Conservation (phyloP, 2,329 filamentous ascomycete species). For the Aspergillus tamarii region DNA sequence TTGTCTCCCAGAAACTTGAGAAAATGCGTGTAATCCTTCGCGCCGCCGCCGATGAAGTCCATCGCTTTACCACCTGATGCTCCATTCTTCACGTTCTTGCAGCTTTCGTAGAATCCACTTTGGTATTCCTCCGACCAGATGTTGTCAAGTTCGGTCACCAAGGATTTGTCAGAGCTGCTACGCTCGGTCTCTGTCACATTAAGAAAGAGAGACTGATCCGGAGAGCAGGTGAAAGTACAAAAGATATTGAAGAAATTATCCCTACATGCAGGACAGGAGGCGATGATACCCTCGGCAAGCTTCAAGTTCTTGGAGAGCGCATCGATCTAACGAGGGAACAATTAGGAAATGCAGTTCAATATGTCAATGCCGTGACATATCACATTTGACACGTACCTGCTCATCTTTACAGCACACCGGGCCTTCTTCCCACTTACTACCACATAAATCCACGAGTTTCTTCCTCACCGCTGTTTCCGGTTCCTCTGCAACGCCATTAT, state of each 20-base stretch:
- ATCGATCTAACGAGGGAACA: constrained; percentile 62
- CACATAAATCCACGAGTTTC: constrained; percentile 83
- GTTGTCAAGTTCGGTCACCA: constrained; percentile 91
- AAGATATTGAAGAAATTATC: constrained; percentile 99
- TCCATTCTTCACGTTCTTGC: constrained; percentile 98
- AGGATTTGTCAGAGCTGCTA: constrained; percentile 55
- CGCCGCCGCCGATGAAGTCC: constrained; percentile 92
- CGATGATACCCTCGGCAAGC: constrained; percentile 84
- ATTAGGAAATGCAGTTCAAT: not conserved
- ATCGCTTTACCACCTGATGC: constrained; percentile 92
- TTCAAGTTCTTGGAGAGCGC: constrained; percentile 81
- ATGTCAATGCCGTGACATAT: not conserved
- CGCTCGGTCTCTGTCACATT: constrained; percentile 79
- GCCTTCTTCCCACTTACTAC: constrained; percentile 79
- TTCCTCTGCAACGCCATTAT: constrained; percentile 79
- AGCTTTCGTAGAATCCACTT: constrained; percentile 89
- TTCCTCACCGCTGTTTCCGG: constrained; percentile 73
- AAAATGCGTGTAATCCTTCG: constrained; percentile 84
- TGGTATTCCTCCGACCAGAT: constrained; percentile 83
- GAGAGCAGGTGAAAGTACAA: constrained; percentile 97
- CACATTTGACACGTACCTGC: constrained; percentile 58
- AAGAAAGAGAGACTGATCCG: constrained; percentile 91
- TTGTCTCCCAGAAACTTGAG: constrained; percentile 92
- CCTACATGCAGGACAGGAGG: constrained; percentile 94
- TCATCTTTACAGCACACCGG: constrained; percentile 82